Evolutionary conservation across 2,329 filamentous ascomycete species (phyloP).

Genomic region (Neofusicoccum sp.): DNA sequence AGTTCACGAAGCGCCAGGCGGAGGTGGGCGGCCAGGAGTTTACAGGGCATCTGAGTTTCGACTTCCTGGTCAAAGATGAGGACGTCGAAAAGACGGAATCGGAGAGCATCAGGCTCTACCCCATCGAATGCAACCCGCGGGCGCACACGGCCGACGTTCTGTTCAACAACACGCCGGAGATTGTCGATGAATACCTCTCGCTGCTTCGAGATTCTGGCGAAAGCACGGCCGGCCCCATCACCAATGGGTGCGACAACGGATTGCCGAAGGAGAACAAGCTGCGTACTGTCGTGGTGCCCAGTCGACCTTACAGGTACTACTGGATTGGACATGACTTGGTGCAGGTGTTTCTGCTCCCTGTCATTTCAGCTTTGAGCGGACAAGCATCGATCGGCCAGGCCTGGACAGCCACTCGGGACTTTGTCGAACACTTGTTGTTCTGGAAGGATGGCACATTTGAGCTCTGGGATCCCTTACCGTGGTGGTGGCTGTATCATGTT

Average conservation of each 20-base stretch:
- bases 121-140: conserved; percentile 72
- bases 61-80: conserved; percentile 65
- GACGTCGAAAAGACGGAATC: conserved; percentile 34
- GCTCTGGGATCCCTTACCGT: conserved; percentile 54
- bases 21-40: conserved; percentile 51
- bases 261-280: not conserved
- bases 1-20: conserved; percentile 65
- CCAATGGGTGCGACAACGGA: conserved; percentile 25
- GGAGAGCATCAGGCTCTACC: conserved; percentile 52
- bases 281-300: conserved; percentile 23
- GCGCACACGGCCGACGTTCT: conserved; percentile 69
- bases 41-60: conserved; percentile 73
- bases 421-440: conserved; percentile 45
- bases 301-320: conserved; percentile 49
- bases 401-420: conserved; percentile 28
- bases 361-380: conserved; percentile 20
- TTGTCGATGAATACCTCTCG: conserved; percentile 58
- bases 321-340: conserved; percentile 71
- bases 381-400: conserved; percentile 9
- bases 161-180: conserved; percentile 50
- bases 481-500: conserved; percentile 55
- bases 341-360: conserved; percentile 49
- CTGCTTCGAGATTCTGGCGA: conserved; percentile 39
- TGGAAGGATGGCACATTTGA: conserved; percentile 57
- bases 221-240: conserved; percentile 25